These are phyloP conservation scores for Chlamydomonas applanata DNA, from an alignment of 139 green algal genomes.

Conservation along the genomic window DNA sequence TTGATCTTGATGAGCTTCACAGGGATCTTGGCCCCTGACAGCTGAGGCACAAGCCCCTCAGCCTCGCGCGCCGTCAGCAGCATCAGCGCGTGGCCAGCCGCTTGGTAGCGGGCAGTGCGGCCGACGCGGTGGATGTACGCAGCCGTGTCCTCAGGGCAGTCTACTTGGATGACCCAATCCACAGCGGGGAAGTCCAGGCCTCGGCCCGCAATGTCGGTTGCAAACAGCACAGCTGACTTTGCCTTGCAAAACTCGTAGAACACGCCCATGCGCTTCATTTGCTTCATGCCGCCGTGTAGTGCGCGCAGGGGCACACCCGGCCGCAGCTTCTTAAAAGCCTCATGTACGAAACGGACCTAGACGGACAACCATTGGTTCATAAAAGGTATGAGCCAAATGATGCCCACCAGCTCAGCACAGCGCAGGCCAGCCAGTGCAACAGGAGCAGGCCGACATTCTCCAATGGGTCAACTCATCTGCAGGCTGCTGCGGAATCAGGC, in stretches of 20 bases:
- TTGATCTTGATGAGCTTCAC: constrained; percentile 79
- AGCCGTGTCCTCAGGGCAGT: constrained; percentile 92
- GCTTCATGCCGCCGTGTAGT: constrained; percentile 96
- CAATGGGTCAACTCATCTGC: background rate
- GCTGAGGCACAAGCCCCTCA: constrained; percentile 53
- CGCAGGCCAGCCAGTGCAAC: background rate
- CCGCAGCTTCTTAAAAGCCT: constrained; percentile 87
- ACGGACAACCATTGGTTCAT: too few species aligned
- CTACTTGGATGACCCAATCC: constrained; percentile 90
- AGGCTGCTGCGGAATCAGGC: background rate
- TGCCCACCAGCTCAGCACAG: background rate
- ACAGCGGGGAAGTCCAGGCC: constrained; percentile 91
- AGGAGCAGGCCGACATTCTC: background rate
- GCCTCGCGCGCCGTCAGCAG: constrained; percentile 75
- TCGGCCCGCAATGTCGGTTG: constrained; percentile 87
- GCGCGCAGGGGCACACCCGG: constrained; percentile 84
- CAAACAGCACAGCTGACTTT: constrained; percentile 80
- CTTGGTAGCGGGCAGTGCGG: constrained; percentile 52
- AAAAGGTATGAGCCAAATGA: background rate
- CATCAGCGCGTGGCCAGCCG: constrained; percentile 71
- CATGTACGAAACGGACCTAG: constrained; percentile 89
- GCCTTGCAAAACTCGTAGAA: constrained; percentile 82
- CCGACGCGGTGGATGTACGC: constrained; percentile 92
- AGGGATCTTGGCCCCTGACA: constrained; percentile 81
- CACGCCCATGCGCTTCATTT: constrained; percentile 83